Evolutionary conservation across 2,329 filamentous ascomycete genomes (phyloP), one percentile per base, ranked within the genome.

Genomic region (Emmonsiellopsis sp.): DNA sequence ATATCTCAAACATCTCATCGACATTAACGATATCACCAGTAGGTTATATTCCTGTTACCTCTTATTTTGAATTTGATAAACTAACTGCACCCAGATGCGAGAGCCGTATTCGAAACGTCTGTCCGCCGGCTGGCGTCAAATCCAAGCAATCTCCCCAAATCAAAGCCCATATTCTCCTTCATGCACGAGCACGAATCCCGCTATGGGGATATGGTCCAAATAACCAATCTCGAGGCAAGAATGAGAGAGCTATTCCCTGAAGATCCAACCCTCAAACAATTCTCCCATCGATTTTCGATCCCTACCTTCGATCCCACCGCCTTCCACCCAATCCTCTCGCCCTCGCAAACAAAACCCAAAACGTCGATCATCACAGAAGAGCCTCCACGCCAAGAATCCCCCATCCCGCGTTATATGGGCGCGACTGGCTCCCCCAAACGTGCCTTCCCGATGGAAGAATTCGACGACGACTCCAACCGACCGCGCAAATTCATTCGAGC

Each of bases 101-200:
- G 93, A 59, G 91, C 93, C 8, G 90, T 96, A 2, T 98, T 98
- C 63, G 93, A 97, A 68, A 96, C 91, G 13, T 90, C 91, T 13
- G 88, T 96, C 56, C 88, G 86, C 65, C 85, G 85, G 57, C 79
- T 97, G 43, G 81, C 86, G 7, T 79, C 86, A 26, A 93, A 91
- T 60, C 82, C 87, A 0, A 87, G 90, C 60, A 82, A 82, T 9
- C 73, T 85, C 0, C 72, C 78, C 52, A 93, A 90, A 65, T 83
- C 91, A 7, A 94, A 93, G 67, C 82, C 87, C 0, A 80, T 98
- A 0, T 95, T 95, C 63, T 78, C 84, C 2, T 97, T 92, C 71
- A 92, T 98, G 68, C 92, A 98, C 71, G 86, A 91, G 62, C 95
- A 95, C 67, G 93, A 98, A 73, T 91, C 90, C 9, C 85, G 90